Percentiles rank a stretch among this genome's conserved stretches.
Evolutionary conservation across 768 basidiomycete species (phyloP).

Genomic region (Postia placenta): DNA sequence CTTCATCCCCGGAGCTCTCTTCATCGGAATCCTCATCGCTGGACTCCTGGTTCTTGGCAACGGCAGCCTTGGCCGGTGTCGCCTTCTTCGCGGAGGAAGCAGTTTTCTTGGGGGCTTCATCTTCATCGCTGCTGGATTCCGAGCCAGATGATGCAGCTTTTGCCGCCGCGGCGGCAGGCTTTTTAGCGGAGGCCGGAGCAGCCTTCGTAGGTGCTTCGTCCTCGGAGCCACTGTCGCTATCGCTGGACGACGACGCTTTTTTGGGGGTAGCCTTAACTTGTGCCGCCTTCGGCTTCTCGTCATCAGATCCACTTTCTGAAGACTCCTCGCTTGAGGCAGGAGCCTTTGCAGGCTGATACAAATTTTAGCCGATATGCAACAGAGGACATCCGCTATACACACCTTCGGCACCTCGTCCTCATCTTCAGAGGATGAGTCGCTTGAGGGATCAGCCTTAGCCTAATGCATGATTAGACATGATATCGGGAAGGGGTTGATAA

Average conservation of each 20-base stretch:
- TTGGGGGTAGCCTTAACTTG: slow-evolving; percentile 26
- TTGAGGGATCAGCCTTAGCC: slow-evolving; percentile 15
- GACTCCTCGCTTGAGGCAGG: slow-evolving; percentile 10
- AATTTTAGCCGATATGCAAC: background rate
- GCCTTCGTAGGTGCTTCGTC: slow-evolving; percentile 20
- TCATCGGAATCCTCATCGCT: slow-evolving; percentile 2
- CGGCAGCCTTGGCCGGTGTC: slow-evolving; percentile 5
- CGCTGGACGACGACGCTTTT: slow-evolving; percentile 17
- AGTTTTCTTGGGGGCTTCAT: slow-evolving; percentile 4
- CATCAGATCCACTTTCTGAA: slow-evolving; percentile 21
- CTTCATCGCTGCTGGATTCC: slow-evolving; percentile 19
- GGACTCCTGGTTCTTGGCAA: slow-evolving; percentile 9
- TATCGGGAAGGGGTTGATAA: background rate
- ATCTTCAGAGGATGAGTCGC: slow-evolving; percentile 20
- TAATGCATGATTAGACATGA: background rate
- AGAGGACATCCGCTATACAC: slow-evolving; percentile 19
- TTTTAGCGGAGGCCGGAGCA: slow-evolving; percentile 15
- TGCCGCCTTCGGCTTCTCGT: slow-evolving; percentile 33
- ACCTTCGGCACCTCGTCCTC: slow-evolving; percentile 52
- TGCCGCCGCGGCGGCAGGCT: slow-evolving; percentile 17
- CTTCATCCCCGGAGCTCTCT: slow-evolving; percentile 30
- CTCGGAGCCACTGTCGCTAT: slow-evolving; percentile 12
- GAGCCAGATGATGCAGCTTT: slow-evolving; percentile 20
- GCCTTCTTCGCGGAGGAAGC: too few relatives aligned
- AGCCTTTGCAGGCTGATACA: slow-evolving; percentile 1